Conservation (phyloP, 441 rosid species). For the Erodium texanum region DNA sequence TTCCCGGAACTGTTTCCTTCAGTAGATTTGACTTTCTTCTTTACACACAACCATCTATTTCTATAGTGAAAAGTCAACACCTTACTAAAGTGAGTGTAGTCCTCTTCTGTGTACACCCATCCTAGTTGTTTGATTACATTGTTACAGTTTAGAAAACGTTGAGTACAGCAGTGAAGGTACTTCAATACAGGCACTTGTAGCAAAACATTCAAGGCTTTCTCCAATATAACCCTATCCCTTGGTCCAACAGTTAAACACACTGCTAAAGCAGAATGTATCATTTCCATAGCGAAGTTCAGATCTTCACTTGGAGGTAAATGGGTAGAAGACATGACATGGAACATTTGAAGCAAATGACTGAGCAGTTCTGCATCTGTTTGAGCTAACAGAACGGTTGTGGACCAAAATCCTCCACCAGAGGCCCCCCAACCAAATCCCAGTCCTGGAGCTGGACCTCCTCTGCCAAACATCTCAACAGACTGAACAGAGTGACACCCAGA, state of each 20-base stretch:
- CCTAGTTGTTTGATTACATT: constrained; percentile 27
- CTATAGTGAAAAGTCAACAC: constrained; percentile 58
- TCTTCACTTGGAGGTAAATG: not conserved
- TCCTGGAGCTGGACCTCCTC: constrained; percentile 93
- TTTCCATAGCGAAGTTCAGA: constrained; percentile 20
- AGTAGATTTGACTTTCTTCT: constrained; percentile 41
- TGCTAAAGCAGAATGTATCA: constrained; percentile 47
- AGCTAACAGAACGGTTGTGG: constrained; percentile 46
- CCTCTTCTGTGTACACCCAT: constrained; percentile 44
- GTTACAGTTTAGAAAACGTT: constrained; percentile 31
- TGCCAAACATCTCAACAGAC: constrained; percentile 58
- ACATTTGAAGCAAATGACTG: constrained; percentile 41
- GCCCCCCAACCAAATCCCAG: constrained; percentile 92
- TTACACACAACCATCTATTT: constrained; percentile 55
- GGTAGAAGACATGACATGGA: constrained; percentile 17
- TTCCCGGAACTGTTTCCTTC: constrained; percentile 17
- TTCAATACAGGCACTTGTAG: constrained; percentile 51
- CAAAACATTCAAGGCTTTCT: constrained; percentile 52
- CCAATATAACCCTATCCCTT: constrained; percentile 45
- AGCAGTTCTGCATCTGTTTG: constrained; percentile 61
- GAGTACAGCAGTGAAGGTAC: constrained; percentile 34
- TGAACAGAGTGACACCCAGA: constrained; percentile 53
- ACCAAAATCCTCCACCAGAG: constrained; percentile 84
- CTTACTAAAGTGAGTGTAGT: constrained; percentile 38
- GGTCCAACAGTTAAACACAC: constrained; percentile 62